Conservation (phyloP, 805 yeast species). For the Saccharomyces kudriavzevii region DNA sequence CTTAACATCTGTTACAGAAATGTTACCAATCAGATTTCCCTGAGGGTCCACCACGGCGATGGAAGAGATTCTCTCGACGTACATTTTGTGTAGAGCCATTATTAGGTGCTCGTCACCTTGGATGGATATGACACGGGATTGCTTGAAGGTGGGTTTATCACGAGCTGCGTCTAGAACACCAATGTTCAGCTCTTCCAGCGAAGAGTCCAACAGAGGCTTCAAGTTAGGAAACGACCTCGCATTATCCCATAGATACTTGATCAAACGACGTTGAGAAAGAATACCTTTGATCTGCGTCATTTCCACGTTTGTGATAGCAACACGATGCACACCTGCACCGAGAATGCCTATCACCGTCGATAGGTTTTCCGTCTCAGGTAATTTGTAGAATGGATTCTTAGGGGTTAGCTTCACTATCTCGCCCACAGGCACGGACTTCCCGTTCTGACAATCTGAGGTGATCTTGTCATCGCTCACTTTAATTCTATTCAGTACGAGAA, state of each 20-base stretch:
- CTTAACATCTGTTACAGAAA: constrained; percentile 87
- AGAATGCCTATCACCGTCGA: constrained; percentile 71
- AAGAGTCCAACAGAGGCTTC: constrained; percentile 60
- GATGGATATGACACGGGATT: constrained; percentile 59
- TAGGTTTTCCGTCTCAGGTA: constrained; percentile 59
- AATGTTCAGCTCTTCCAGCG: constrained; percentile 62
- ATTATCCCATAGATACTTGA: constrained; percentile 83
- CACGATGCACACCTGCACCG: constrained; percentile 89
- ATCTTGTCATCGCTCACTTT: constrained; percentile 27
- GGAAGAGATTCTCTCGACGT: constrained; percentile 71
- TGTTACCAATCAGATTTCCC: constrained; percentile 73
- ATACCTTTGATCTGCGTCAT: constrained; percentile 62
- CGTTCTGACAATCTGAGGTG: constrained; percentile 57
- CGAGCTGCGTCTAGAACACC: constrained; percentile 44
- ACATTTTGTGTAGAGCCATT: constrained; percentile 81
- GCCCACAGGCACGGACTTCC: constrained; percentile 81
- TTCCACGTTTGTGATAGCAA: constrained; percentile 62
- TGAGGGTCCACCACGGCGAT: constrained; percentile 83
- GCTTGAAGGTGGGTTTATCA: constrained; percentile 27
- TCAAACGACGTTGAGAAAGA: constrained; percentile 79
- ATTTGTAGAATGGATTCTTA: constrained; percentile 78
- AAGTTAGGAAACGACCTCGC: constrained; percentile 76
- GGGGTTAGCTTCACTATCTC: constrained; percentile 75
- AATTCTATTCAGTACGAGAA: constrained; percentile 71
- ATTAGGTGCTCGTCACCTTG: constrained; percentile 79